Evolutionary conservation across 2,329 filamentous ascomycete genomes (phyloP).

Genomic region (Berkeleyomyces basicola): DNA sequence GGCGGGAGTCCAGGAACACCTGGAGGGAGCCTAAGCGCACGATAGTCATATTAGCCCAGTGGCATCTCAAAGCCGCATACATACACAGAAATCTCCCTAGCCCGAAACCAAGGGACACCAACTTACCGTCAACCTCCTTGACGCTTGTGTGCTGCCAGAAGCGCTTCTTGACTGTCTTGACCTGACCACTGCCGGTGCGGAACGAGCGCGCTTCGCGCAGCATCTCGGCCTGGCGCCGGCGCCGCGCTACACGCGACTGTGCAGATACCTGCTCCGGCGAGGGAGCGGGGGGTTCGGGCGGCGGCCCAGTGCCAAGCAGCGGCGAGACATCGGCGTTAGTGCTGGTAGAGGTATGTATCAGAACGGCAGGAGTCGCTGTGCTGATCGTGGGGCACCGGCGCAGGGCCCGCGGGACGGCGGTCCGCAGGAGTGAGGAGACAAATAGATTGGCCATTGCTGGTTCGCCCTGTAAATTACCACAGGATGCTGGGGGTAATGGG

Average conservation of each 20-base stretch:
- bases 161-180: conserved; percentile 41
- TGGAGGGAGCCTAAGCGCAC: conserved; percentile 27
- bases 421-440: background rate
- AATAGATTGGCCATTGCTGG: background rate
- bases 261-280: conserved; percentile 21
- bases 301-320: conserved; percentile 40
- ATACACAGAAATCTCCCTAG: background rate
- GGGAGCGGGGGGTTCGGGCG: conserved; percentile 37
- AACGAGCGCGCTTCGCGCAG: conserved; percentile 35
- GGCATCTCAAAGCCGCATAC: background rate
- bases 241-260: conserved; percentile 30
- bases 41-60: background rate
- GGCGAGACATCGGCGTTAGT: conserved; percentile 32
- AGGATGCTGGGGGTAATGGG: background rate
- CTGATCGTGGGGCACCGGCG: background rate
- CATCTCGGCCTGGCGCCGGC: conserved; percentile 37
- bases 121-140: conserved; percentile 44
- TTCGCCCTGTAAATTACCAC: background rate
- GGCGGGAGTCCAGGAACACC: conserved; percentile 60
- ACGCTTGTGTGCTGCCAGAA: conserved; percentile 83
- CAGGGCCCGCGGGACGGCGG: background rate
- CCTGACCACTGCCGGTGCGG: conserved; percentile 20
- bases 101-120: background rate
- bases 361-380: background rate
- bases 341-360: conserved; percentile 19